Evolutionary conservation across 2,329 filamentous ascomycete species (phyloP).

Genomic region (Aspergillus cejpii): DNA sequence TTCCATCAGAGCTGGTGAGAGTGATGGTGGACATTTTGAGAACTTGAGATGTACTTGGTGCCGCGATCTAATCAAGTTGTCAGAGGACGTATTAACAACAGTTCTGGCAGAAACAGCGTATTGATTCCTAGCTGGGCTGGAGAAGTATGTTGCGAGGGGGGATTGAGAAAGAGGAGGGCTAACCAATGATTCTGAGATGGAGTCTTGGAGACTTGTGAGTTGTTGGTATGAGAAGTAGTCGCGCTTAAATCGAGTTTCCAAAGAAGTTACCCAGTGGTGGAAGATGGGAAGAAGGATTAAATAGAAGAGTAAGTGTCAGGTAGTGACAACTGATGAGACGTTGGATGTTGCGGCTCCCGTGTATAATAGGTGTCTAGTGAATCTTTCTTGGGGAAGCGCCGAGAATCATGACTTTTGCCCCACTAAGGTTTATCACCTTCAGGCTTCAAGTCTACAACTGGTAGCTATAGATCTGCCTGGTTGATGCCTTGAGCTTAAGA

Average conservation of each 20-base stretch:
- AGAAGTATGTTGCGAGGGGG: background rate
- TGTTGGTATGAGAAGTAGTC: background rate
- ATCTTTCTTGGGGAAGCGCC: background rate
- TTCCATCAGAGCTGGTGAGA: conserved; percentile 47
- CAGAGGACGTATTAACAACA: background rate
- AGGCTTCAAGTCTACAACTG: background rate
- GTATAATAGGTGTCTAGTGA: background rate
- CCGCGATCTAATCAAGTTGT: background rate
- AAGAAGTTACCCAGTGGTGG: background rate
- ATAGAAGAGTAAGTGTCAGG: background rate
- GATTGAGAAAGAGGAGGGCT: background rate
- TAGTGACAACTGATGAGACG: background rate
- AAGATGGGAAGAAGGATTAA: background rate
- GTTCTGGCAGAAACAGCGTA: background rate
- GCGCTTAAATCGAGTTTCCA: background rate
- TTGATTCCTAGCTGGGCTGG: background rate
- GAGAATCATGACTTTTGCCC: background rate
- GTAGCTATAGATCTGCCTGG: background rate
- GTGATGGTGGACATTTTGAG: conserved; percentile 35
- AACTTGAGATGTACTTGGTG: background rate
- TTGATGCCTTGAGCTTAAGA: too few relatives aligned
- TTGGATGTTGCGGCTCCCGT: background rate
- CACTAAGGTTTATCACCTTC: background rate
- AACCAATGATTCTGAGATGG: background rate
- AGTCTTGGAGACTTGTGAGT: background rate